These are phyloP conservation scores for Ganoderma resinaceum DNA, from an alignment of 1,284 basidiomycete species.

Conservation along the genomic window DNA sequence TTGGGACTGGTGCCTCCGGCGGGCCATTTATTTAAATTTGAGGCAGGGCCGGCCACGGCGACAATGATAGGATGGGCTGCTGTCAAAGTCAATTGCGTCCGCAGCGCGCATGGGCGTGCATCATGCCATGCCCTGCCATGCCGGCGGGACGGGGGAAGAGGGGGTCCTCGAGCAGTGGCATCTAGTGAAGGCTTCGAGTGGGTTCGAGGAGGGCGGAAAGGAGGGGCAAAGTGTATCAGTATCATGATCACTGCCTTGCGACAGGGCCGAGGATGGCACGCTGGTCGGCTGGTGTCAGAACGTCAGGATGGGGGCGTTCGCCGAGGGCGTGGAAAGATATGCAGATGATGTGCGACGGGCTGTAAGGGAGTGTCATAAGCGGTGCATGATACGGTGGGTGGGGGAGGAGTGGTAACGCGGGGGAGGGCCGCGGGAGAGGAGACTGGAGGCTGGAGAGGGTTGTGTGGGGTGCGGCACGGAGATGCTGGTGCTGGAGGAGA, in stretches of 20 bases:
- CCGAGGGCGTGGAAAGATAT: conserved; percentile 4
- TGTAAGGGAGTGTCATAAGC: neutral
- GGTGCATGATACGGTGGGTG: neutral
- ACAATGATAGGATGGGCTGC: too few species aligned
- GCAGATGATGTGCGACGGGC: neutral
- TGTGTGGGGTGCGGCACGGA: conserved; percentile 1
- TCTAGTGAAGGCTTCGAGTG: neutral
- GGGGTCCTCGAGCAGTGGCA: neutral
- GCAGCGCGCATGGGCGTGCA: conserved; percentile 1
- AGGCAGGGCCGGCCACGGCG: too few species aligned
- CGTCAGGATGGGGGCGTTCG: neutral
- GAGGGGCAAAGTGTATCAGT: neutral
- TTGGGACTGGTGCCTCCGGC: too few species aligned
- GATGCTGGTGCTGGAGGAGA: conserved; percentile 1
- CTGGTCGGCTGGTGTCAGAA: neutral
- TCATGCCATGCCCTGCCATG: neutral
- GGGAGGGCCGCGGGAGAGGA: neutral
- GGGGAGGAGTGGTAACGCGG: neutral
- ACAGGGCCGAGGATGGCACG: neutral
- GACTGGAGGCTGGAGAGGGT: neutral
- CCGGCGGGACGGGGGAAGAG: conserved; percentile 3
- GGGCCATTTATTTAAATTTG: neutral
- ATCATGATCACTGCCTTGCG: conserved; percentile 1
- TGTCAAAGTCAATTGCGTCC: conserved; percentile 6
- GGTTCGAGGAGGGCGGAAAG: conserved; percentile 2